These are phyloP conservation scores for Penicillium chermesinum DNA, from an alignment of 495 filamentous ascomycete species.

Conservation along the genomic window DNA sequence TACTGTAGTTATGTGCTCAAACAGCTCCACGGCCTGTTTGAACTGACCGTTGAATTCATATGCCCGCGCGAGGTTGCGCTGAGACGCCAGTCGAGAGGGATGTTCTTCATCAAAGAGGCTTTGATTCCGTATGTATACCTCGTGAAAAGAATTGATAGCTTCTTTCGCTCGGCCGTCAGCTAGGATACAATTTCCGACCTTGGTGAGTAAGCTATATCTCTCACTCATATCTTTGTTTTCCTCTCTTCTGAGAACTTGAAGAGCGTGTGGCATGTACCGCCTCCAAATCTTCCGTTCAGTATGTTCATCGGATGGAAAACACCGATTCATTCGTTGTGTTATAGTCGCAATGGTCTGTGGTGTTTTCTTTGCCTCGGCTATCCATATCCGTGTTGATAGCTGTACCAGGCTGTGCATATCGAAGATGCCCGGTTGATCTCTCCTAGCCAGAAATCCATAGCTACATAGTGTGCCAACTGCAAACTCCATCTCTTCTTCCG, in stretches of 20 bases:
- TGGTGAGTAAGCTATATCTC: conserved; percentile 12
- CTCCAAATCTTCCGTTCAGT: conserved; percentile 25
- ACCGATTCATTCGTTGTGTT: conserved; percentile 17
- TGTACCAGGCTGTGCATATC: conserved; percentile 48
- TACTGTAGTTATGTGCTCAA: conserved; percentile 29
- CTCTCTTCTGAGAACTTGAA: conserved; percentile 5
- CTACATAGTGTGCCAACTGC: conserved; percentile 24
- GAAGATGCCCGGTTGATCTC: conserved; percentile 5
- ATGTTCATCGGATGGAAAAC: conserved; percentile 28
- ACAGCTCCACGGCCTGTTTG: conserved; percentile 20
- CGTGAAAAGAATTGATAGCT: conserved; percentile 19
- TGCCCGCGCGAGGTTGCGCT: conserved; percentile 22
- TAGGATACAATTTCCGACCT: conserved; percentile 10
- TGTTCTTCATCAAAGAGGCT: conserved; percentile 18
- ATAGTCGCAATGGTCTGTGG: conserved; percentile 8
- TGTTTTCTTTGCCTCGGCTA: conserved; percentile 9
- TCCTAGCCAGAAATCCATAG: conserved; percentile 26
- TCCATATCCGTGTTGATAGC: conserved; percentile 34
- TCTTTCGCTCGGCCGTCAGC: conserved; percentile 25
- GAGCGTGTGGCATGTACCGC: conserved; percentile 29
- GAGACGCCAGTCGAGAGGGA: conserved; percentile 21
- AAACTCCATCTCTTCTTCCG: conserved; percentile 14
- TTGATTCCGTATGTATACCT: conserved; percentile 17
- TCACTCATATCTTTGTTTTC: conserved; percentile 9
- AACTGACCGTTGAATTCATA: conserved; percentile 25